Evolutionary conservation across 148 eudicot genomes (phyloP), one percentile per base, ranked within the genome.

Genomic region (Polygonum aviculare): DNA sequence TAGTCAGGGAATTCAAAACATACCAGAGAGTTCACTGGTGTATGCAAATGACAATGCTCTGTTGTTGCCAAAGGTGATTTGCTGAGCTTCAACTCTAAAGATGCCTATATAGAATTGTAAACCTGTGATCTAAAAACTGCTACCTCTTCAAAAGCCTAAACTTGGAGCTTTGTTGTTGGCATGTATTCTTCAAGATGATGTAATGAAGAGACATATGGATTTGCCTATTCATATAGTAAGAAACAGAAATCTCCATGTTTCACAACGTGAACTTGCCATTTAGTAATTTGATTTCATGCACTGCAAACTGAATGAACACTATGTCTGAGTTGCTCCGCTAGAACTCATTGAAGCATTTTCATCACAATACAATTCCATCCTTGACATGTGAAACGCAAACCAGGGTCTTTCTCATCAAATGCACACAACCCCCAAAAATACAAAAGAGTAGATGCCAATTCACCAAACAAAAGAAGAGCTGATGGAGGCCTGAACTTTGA

Each of bases 31-130:
- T 79, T 90, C 97, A 72, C 70, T 92, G 78, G 87, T 90, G 72
- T 95, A 95, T 80, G 93, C 96, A 78, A 95, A 88, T 82, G 97
- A 91, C 26, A 95, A 95, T 19, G 99, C 97, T 70, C 60, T 91
- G 85, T 82, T 85, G 60, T 87, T 92, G 60, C 97, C 90, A 69
- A 86, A 95, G 99, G 99, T 95, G 59, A 21, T 75, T 10, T 16
- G 18, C n/a, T 44, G n/a, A 11, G 47, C 41, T 31, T 33, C 44
- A 69, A 35, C 77, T 8, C n/a, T 75, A 47, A 47, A 47, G 50
- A 47, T 2, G 14, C 50, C 14, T 12, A 41, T 6, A 1, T 41
- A 41, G 45, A 41, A 4, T 41, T 41, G 45, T 41, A 41, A 41
- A 41, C 44, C 44, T 0, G 8, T 41, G 45, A 41, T 41, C 45